These are phyloP conservation scores for Fusarium sp. DNA, from an alignment of 2,329 filamentous ascomycete genomes.

Conservation along the genomic window DNA sequence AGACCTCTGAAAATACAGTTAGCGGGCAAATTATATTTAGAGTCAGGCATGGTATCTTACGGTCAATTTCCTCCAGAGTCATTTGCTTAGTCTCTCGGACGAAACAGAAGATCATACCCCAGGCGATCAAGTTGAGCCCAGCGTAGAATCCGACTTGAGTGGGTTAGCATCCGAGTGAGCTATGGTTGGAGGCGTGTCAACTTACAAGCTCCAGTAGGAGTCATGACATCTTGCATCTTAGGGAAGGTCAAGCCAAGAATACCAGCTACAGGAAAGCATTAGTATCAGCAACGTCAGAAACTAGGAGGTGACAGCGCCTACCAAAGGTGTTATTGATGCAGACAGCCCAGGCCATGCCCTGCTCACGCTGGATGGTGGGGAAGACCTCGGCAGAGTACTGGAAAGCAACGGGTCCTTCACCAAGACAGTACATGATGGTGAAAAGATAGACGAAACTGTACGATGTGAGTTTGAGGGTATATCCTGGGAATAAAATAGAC, in stretches of 20 bases:
- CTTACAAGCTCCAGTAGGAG: slow-evolving; percentile 46
- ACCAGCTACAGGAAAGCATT: slow-evolving; percentile 30
- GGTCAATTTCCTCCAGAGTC: slow-evolving; percentile 43
- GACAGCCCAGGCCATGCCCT: slow-evolving; percentile 53
- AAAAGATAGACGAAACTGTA: slow-evolving; percentile 50
- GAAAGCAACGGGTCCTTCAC: slow-evolving; percentile 51
- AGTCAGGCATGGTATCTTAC: not conserved
- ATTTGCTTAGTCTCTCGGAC: slow-evolving; percentile 60
- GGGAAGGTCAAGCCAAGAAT: slow-evolving; percentile 47
- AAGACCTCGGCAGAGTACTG: slow-evolving; percentile 53
- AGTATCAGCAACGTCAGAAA: slow-evolving; percentile 10
- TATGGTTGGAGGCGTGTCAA: fast-evolving
- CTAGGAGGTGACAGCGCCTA: not conserved
- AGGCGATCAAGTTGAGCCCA: slow-evolving; percentile 56
- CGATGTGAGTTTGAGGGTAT: fast-evolving
- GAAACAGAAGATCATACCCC: slow-evolving; percentile 58
- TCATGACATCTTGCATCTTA: slow-evolving; percentile 46
- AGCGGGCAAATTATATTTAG: not conserved
- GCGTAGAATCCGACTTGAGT: slow-evolving; percentile 53
- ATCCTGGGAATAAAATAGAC: not conserved
- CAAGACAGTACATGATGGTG: slow-evolving; percentile 49
- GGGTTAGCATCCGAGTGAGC: slow-evolving; percentile 8
- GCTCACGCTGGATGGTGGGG: slow-evolving; percentile 51
- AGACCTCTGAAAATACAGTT: not conserved
- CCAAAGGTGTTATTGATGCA: slow-evolving; percentile 49